Percentiles rank a stretch among this genome's conserved stretches.
phyloP scores from a whole-genome alignment of 2,329 filamentous ascomycete genomes.

The Beauveria asiatica region DNA sequence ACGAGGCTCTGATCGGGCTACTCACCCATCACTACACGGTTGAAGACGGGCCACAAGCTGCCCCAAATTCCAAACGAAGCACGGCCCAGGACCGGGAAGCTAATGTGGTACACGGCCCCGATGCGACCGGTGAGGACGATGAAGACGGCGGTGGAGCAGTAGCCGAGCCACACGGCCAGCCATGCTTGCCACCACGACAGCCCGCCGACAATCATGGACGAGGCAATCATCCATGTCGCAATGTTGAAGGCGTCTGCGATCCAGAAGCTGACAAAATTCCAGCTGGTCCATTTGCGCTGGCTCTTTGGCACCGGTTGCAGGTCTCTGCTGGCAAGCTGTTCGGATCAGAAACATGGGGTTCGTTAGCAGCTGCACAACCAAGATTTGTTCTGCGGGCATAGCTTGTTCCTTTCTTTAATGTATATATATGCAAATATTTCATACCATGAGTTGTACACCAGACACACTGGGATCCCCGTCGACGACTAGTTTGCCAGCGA shows the following conservation, averaged over 20 bases:
- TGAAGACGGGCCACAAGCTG: slow-evolving; percentile 79
- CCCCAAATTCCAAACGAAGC: slow-evolving; percentile 86
- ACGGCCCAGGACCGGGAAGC: slow-evolving; percentile 72
- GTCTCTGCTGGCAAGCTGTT: slow-evolving; percentile 69
- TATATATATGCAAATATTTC: not conserved
- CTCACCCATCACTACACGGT: slow-evolving; percentile 69
- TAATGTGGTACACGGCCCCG: slow-evolving; percentile 79
- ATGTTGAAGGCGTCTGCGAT: slow-evolving; percentile 80
- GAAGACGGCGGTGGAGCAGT: slow-evolving; percentile 67
- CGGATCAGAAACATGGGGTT: not conserved
- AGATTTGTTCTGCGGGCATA: not conserved
- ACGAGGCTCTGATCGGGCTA: not conserved
- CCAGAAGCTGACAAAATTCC: slow-evolving; percentile 88
- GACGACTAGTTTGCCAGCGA: slow-evolving; percentile 1
- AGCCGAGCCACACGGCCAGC: slow-evolving; percentile 80
- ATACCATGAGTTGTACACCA: slow-evolving; percentile 9
- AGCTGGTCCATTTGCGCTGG: slow-evolving; percentile 73
- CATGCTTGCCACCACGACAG: slow-evolving; percentile 89
- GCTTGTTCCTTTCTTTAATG: not conserved
- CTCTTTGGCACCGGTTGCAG: slow-evolving; percentile 72
- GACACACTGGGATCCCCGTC: slow-evolving; percentile 1
- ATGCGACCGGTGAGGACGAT: slow-evolving; percentile 73
- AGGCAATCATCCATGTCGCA: slow-evolving; percentile 92
- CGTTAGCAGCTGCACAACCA: not conserved
- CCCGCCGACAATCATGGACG: slow-evolving; percentile 67